Percentiles rank a stretch among this genome's conserved stretches.
Evolutionary conservation across 768 basidiomycete genomes (phyloP).

Genomic region (Krasilnikovozyma curviuscula): DNA sequence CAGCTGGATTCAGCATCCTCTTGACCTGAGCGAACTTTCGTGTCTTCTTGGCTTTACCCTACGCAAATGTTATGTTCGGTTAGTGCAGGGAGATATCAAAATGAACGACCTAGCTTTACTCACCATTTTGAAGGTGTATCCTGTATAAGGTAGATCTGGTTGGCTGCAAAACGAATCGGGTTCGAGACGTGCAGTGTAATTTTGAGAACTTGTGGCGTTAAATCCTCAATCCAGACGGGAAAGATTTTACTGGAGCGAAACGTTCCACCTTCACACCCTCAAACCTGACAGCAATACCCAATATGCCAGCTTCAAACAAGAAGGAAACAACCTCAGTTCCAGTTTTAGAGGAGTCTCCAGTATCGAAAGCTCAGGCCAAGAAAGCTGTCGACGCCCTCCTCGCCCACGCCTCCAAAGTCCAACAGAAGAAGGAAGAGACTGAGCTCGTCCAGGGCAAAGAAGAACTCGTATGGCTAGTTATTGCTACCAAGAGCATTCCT

Average conservation of each 20-base stretch:
- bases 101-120: too few relatives aligned
- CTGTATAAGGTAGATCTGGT: too few relatives aligned
- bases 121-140: too few relatives aligned
- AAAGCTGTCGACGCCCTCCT: slow-evolving; percentile 64
- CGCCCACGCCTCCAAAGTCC: slow-evolving; percentile 44
- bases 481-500: slow-evolving; percentile 67
- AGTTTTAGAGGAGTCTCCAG: slow-evolving; percentile 25
- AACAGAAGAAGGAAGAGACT: slow-evolving; percentile 44
- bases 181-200: too few relatives aligned
- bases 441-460: slow-evolving; percentile 62
- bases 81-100: too few relatives aligned
- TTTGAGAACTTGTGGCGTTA: too few relatives aligned
- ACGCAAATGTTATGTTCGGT: too few relatives aligned
- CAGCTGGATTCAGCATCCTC: slow-evolving; percentile 79
- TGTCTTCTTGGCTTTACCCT: slow-evolving; percentile 82
- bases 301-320: background rate
- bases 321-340: background rate
- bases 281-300: too few relatives aligned
- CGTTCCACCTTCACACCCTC: too few relatives aligned
- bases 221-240: too few relatives aligned
- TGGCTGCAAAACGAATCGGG: too few relatives aligned
- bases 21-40: slow-evolving; percentile 89
- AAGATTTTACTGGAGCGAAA: too few relatives aligned
- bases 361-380: slow-evolving; percentile 52
- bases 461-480: slow-evolving; percentile 70